Evolutionary conservation across 352 stramenopile species (phyloP).

Genomic region (Phytophthora boehmeriae): DNA sequence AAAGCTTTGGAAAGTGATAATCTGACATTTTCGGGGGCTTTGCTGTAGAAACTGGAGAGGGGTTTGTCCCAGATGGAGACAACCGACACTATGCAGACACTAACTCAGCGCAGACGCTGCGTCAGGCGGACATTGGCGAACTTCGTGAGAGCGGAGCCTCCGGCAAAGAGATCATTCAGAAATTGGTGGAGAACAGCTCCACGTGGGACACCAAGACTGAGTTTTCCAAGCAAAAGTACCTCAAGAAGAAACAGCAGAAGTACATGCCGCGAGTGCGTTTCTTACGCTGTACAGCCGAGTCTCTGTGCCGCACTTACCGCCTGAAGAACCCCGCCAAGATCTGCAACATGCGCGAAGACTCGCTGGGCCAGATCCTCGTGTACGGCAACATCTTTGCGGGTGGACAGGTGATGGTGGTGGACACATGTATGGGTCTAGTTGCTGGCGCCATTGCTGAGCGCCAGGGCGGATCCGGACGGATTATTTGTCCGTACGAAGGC

Average conservation of each 20-base stretch:
- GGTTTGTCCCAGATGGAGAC: conserved; percentile 74
- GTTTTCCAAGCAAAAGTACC: conserved; percentile 97
- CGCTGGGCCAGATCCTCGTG: conserved; percentile 92
- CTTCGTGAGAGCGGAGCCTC: conserved; percentile 74
- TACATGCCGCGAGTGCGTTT: conserved; percentile 89
- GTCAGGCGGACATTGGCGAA: conserved; percentile 63
- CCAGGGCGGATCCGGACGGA: conserved; percentile 65
- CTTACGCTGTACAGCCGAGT: conserved; percentile 88
- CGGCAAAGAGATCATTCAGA: conserved; percentile 90
- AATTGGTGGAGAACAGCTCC: conserved; percentile 94
- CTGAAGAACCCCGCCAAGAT: conserved; percentile 91
- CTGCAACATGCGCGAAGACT: conserved; percentile 92
- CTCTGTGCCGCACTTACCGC: conserved; percentile 90
- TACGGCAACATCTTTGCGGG: conserved; percentile 93
- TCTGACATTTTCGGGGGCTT: neutral
- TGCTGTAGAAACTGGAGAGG: conserved; percentile 72
- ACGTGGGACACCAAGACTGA: conserved; percentile 95
- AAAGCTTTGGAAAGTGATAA: neutral
- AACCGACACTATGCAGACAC: conserved; percentile 88
- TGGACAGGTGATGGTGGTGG: conserved; percentile 90
- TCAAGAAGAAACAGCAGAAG: conserved; percentile 95
- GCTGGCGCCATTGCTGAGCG: conserved; percentile 90
- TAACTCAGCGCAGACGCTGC: conserved; percentile 86
- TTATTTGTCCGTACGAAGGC: conserved; percentile 76
- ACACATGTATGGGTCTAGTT: conserved; percentile 93